phyloP scores from a whole-genome alignment of 169 alveolate species.

The Prorocentrum cordatum region DNA sequence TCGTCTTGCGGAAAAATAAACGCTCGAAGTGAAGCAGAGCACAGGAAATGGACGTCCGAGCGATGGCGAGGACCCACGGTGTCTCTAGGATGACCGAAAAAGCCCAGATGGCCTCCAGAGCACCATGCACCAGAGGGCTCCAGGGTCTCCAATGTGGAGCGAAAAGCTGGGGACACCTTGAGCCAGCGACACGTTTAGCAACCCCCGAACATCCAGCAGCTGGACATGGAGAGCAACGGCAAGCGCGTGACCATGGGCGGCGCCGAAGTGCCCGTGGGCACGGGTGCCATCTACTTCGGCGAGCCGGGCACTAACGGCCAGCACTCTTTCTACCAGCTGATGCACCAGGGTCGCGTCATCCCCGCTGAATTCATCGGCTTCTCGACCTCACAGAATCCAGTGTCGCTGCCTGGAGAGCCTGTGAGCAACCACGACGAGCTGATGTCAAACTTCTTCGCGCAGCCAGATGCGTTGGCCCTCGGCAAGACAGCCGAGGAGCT shows the following conservation, averaged over 20 bases:
- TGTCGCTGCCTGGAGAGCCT: conserved; percentile 72
- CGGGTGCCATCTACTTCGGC: conserved; percentile 95
- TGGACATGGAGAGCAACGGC: conserved; percentile 92
- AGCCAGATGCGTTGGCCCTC: conserved; percentile 97
- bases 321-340: conserved; percentile 91
- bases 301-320: conserved; percentile 99
- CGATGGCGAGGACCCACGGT: too few species aligned
- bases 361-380: conserved; percentile 97
- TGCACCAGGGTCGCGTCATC: conserved; percentile 94
- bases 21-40: too few species aligned
- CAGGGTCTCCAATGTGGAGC: too few species aligned
- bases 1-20: too few species aligned
- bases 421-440: conserved; percentile 89
- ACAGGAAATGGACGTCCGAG: too few species aligned
- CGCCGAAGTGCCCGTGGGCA: conserved; percentile 12
- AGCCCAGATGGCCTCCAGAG: too few species aligned
- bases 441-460: conserved; percentile 97
- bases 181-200: too few species aligned
- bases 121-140: too few species aligned
- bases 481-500: conserved; percentile 85
- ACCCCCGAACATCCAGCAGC: conserved; percentile 94
- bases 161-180: too few species aligned
- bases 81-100: too few species aligned
- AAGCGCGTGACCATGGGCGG: conserved; percentile 32
- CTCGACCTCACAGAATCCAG: conserved; percentile 84